Evolutionary conservation across 2,329 filamentous ascomycete species (phyloP), one percentile per base, ranked within the genome.

Genomic region (Arthrobotrys iridis): DNA sequence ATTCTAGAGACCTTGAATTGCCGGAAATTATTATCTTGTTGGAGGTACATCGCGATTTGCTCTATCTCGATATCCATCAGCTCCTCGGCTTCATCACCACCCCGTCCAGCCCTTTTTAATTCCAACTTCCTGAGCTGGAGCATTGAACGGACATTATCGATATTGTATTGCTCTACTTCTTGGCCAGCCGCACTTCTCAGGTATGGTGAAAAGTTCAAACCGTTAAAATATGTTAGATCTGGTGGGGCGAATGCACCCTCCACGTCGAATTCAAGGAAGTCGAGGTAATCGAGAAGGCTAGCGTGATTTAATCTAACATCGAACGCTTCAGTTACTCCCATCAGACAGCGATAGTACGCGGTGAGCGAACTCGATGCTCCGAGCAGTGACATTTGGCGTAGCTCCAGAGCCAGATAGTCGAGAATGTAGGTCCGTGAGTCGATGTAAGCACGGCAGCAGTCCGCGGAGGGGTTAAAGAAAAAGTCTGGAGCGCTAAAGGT

Each of bases 201-300:
- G 20, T 72, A 76, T 1, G 76, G 64, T n/a, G 76, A 77, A 13
- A 78, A 78, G 37, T 78, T 78, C 5, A 77, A 30, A 40, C 79
- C 79, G 2, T 70, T 50, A 58, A 80, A 78, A 57, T 63, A 77
- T 10, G 28, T 64, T 18, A 77, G 46, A 18, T 59, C 46, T 24
- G 78, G 79, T 22, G 64, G n/a, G 11, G 65, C 52, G 45, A 83
- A 79, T 10, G 82, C 80, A 68, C 82, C 81, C 0, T 83, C 82
- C 40, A 89, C 84, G 52, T 87, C 85, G 8, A 90, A 82, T 75
- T 91, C 89, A 81, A 95, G 87, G 79, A 98, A 98, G 82, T 99
- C 95, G 79, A 96, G 95, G 20, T 98, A 86, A 77, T 97, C 93
- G 80, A 98, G 97, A 4, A 98, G 87, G 2, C 91, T 93, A 0